Conservation (phyloP, 1,284 basidiomycete genomes). For the Puccinia coronata region DNA sequence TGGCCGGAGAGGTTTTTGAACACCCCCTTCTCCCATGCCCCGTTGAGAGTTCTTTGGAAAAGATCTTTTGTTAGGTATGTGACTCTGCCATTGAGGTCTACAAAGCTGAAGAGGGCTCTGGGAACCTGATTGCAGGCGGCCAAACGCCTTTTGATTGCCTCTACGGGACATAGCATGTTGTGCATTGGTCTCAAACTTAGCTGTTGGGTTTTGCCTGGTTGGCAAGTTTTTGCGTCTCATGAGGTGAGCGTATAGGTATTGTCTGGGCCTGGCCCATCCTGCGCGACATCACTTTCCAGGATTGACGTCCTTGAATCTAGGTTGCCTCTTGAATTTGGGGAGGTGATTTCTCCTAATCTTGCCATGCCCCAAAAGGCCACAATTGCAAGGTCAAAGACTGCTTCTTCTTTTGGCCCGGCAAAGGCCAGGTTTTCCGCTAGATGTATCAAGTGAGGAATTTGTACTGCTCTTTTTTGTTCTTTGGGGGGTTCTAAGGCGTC, state of each 20-base stretch:
- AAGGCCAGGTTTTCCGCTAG: not conserved
- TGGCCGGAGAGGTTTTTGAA: not conserved
- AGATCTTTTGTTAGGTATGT: no score
- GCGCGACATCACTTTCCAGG: not conserved
- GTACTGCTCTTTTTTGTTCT: not conserved
- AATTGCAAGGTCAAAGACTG: not conserved
- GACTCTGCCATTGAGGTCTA: no score
- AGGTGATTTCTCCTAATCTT: not conserved
- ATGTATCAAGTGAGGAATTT: not conserved
- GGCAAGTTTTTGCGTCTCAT: no score
- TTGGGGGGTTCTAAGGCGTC: not conserved
- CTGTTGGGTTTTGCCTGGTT: no score
- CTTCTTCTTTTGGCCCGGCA: not conserved
- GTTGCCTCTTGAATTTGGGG: not conserved
- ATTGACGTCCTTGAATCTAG: not conserved
- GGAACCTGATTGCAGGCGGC: no score
- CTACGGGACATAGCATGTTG: no score
- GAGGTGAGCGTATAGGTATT: not conserved
- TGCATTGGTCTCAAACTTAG: no score
- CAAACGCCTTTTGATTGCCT: no score
- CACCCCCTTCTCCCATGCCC: not conserved
- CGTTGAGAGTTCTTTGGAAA: no score
- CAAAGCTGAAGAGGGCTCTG: no score
- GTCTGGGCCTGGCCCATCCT: not conserved
- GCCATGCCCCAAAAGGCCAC: conserved; percentile 22